Conservation (phyloP, 352 stramenopile species). For the Pythium inflatum region DNA sequence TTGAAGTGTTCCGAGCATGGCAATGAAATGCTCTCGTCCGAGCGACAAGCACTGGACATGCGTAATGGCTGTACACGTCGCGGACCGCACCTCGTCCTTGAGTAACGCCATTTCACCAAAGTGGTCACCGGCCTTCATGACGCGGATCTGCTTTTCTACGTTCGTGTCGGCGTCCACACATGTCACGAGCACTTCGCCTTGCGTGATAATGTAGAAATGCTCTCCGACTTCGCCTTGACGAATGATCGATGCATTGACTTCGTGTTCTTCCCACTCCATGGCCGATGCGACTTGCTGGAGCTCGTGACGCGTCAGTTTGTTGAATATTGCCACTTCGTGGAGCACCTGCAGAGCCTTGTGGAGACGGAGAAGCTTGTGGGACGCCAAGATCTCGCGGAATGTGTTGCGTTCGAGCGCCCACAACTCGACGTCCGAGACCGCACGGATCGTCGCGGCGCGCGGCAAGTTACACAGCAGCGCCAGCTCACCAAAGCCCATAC, state of each 20-base stretch:
- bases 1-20: slow-evolving; percentile 77
- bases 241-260: slow-evolving; percentile 57
- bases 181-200: slow-evolving; percentile 74
- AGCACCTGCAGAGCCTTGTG: slow-evolving; percentile 65
- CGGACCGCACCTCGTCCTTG: slow-evolving; percentile 90
- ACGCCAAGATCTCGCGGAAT: slow-evolving; percentile 77
- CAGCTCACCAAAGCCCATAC: slow-evolving; percentile 95
- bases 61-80: slow-evolving; percentile 87
- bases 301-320: slow-evolving; percentile 66
- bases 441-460: slow-evolving; percentile 91
- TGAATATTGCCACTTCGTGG: slow-evolving; percentile 62
- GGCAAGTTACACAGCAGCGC: slow-evolving; percentile 97
- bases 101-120: slow-evolving; percentile 96
- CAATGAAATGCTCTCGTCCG: slow-evolving; percentile 72
- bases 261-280: slow-evolving; percentile 85
- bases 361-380: slow-evolving; percentile 67
- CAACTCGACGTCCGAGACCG: slow-evolving; percentile 59
- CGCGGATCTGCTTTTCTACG: slow-evolving; percentile 58
- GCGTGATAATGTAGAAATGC: slow-evolving; percentile 82
- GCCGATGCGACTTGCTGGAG: slow-evolving; percentile 71
- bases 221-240: slow-evolving; percentile 75
- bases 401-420: slow-evolving; percentile 77
- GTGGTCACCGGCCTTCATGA: slow-evolving; percentile 80
- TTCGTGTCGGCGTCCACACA: slow-evolving; percentile 48
- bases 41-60: slow-evolving; percentile 68